Evolutionary conservation across 257 asterid species (phyloP).

Genomic region (Solanum microdontum): DNA sequence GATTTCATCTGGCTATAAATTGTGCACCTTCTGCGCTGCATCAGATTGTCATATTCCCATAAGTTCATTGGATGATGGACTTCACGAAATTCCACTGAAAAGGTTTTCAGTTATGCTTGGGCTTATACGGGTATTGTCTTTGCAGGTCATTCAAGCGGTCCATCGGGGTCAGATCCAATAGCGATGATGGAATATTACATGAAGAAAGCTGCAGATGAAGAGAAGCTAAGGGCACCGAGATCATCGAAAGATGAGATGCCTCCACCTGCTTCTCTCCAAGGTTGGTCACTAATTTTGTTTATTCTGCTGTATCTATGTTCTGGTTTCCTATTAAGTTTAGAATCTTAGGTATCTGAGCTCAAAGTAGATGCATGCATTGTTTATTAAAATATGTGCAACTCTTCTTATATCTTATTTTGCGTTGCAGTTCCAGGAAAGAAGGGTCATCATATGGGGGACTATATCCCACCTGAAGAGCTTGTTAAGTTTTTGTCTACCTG

Average conservation of each 20-base stretch:
- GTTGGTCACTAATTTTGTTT: conserved; percentile 14
- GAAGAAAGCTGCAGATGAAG: conserved; percentile 92
- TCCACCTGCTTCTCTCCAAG: conserved; percentile 79
- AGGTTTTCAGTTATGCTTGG: not conserved
- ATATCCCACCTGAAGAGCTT: conserved; percentile 84
- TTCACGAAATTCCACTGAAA: not conserved
- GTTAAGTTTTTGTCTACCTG: conserved; percentile 76
- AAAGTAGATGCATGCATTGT: not conserved
- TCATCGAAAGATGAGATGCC: conserved; percentile 94
- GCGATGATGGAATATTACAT: conserved; percentile 93
- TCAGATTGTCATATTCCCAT: not conserved
- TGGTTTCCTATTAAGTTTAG: not conserved
- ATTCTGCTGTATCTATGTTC: not conserved
- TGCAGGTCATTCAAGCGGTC: conserved; percentile 45
- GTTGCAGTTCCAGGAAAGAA: conserved; percentile 38
- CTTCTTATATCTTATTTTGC: not conserved
- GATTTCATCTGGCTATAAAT: not conserved
- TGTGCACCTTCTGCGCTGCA: not conserved
- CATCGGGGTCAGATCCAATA: conserved; percentile 58
- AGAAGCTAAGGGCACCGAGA: conserved; percentile 53
- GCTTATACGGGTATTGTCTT: not conserved
- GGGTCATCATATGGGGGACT: conserved; percentile 98
- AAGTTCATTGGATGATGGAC: not conserved
- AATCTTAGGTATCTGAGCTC: not conserved
- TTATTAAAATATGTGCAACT: not conserved